Base-by-base conservation (phyloP, 1,284 basidiomycete genomes). In the Thelephora terrestris region DNA sequence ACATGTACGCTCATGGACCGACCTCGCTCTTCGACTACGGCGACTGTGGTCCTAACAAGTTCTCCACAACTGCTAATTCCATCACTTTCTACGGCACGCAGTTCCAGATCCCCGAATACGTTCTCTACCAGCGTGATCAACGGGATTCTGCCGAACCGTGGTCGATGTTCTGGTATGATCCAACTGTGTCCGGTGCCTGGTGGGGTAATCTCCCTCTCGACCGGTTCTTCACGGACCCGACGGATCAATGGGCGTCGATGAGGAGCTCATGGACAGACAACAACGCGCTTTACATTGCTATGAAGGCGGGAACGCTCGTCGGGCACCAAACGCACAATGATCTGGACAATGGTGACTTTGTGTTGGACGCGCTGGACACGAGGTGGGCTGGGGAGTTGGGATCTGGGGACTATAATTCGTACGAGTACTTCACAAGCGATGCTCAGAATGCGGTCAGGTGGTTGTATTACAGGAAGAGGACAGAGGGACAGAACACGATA, bases 111-210 rank as follows among this genome's bases (percentile, higher is more conserved):
- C 89, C 95, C 10, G 66, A 72, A 56, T 95, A 84, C 64, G 73
- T 81, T 14, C 77, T 99, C 47, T 93, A 84, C 78, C 95, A 99
- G 68, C 89, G 95, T 52, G 95, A 99, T 63, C 89, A 87, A 58
- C 70, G 71, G 47, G 94, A 98, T 60, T 84, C 91, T 1, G 69
- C 85, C 17, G 95, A 99, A 55, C 95, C 95, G 0, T 91, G 85
- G 79, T 82, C 81, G 60, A 94, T 99, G 91, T 95, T 99, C 74
- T 99, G 92, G 91, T 99, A 98, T 66, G 76, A 97, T 63, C 81
- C 92, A 10, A 71, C 78, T 4, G 77, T 83, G 45, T 68, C 72
- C 17, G 95, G 95, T 50, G 90, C 91, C 44, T 99, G 87, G 76
- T 98, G 92, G 93, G 81, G 93, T 61, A 83, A 81, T 44, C 67